These are phyloP conservation scores for Candida oleophila DNA, from an alignment of 805 yeast genomes.

Conservation along the genomic window DNA sequence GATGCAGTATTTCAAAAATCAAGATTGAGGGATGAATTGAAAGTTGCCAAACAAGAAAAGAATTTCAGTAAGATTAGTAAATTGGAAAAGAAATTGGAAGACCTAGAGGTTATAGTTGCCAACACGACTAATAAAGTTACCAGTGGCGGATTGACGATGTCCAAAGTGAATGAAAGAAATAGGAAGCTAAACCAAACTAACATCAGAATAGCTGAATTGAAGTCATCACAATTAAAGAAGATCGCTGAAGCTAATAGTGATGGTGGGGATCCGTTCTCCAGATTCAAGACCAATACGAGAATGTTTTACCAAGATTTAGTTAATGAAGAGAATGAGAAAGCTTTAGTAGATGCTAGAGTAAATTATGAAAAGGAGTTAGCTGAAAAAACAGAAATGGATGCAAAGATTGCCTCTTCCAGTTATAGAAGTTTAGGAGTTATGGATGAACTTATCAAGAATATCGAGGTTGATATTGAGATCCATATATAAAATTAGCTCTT, in stretches of 20 bases:
- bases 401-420: conserved; percentile 46
- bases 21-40: conserved; percentile 67
- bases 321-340: conserved; percentile 58
- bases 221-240: conserved; percentile 49
- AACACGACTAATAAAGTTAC: conserved; percentile 26
- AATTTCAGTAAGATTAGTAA: conserved; percentile 31
- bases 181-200: conserved; percentile 75
- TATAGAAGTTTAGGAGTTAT: conserved; percentile 59
- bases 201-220: conserved; percentile 76
- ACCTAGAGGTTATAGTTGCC: conserved; percentile 48
- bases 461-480: conserved; percentile 42
- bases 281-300: conserved; percentile 84
- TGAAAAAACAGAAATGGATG: conserved; percentile 46
- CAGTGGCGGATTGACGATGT: conserved; percentile 48
- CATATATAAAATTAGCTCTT: conserved; percentile 6
- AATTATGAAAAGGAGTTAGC: conserved; percentile 38
- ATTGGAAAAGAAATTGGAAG: conserved; percentile 35
- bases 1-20: conserved; percentile 78
- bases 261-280: conserved; percentile 76
- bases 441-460: conserved; percentile 47
- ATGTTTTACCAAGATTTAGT: conserved; percentile 67
- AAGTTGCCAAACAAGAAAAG: conserved; percentile 65
- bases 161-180: conserved; percentile 80
- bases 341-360: conserved; percentile 51
- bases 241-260: conserved; percentile 39